These are phyloP conservation scores for Pascua guehoae DNA, from an alignment of 1,284 basidiomycete genomes.

Conservation along the genomic window DNA sequence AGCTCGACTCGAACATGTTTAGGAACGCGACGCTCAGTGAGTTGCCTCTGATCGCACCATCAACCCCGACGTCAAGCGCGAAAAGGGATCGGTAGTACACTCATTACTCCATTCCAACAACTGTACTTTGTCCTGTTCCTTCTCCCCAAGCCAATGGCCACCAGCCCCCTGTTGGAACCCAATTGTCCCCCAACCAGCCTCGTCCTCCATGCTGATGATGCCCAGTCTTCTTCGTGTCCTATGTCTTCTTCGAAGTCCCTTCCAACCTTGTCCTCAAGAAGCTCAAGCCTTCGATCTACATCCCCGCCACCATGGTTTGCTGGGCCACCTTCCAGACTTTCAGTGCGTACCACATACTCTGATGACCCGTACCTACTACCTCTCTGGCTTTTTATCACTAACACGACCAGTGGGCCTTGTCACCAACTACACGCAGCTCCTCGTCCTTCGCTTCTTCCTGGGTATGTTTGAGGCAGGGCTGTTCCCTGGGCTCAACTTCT, in stretches of 20 bases:
- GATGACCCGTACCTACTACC: too few relatives aligned
- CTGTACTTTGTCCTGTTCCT: too few relatives aligned
- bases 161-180: slow-evolving; percentile 1
- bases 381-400: too few relatives aligned
- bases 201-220: neutral
- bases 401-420: slow-evolving; percentile 44
- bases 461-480: slow-evolving; percentile 46
- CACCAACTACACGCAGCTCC: slow-evolving; percentile 44
- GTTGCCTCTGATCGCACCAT: too few relatives aligned
- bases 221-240: slow-evolving; percentile 44
- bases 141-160: too few relatives aligned
- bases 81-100: too few relatives aligned
- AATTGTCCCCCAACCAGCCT: too few relatives aligned
- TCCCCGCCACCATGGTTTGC: slow-evolving; percentile 43
- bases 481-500: slow-evolving; percentile 50
- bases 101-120: too few relatives aligned
- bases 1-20: too few relatives aligned
- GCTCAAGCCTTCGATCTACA: slow-evolving; percentile 45
- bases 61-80: too few relatives aligned
- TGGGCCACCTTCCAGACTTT: slow-evolving; percentile 45
- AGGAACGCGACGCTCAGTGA: too few relatives aligned
- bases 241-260: slow-evolving; percentile 50
- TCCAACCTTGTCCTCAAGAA: slow-evolving; percentile 52
- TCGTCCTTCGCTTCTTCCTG: slow-evolving; percentile 48
- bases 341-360: slow-evolving; percentile 18